Evolutionary conservation across 306 rosid genomes (phyloP), one percentile per base, ranked within the genome.

Genomic region (Sophora flavescens): DNA sequence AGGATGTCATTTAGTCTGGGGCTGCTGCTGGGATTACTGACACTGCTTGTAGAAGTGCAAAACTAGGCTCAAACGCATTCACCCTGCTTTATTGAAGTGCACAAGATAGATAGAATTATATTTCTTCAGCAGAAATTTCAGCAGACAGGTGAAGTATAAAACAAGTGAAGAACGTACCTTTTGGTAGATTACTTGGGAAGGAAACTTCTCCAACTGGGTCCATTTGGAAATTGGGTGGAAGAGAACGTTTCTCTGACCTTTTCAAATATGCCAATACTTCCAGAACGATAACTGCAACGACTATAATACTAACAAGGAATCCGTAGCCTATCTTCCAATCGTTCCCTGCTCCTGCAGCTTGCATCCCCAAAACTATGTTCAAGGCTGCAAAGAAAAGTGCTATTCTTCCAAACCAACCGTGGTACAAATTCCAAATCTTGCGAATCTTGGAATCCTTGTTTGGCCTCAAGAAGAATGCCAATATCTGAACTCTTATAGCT

Each of bases 301-400:
- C 80, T 77, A 91, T 70, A 13, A 90, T 4, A 68, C 91, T 50
- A 3, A 89, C 88, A 72, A 96, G 88, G 82, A 96, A 96, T 56
- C 99, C 98, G 26, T 96, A 92, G 59, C 98, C 88, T 65, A 86
- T 71, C 83, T 89, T 91, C 98, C 97, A 92, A 70, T 85, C 90
- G 79, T 70, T 87, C 38, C 96, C 93, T 65, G 93, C 97, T 38
- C 86, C 89, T 15, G 96, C 97, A 67, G 92, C 87, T 77, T 84
- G 82, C 80, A 96, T 87, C 66, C 98, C 99, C 87, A 96, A 41
- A 58, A 92, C 84, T 80, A 96, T 87, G 90, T 96, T 96, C 88
- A 96, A 50, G 17, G 96, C 87, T 80, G 89, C 98, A 77, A 92
- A 96, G 78, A 96, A 89, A 58, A 96, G 85, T 18, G 97, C 97